A percentile compares a stretch with the other conserved stretches of the same genome.
phyloP scores from a whole-genome alignment of 1,139 yeast genomes.

The Trichomonascaceae sp. region DNA sequence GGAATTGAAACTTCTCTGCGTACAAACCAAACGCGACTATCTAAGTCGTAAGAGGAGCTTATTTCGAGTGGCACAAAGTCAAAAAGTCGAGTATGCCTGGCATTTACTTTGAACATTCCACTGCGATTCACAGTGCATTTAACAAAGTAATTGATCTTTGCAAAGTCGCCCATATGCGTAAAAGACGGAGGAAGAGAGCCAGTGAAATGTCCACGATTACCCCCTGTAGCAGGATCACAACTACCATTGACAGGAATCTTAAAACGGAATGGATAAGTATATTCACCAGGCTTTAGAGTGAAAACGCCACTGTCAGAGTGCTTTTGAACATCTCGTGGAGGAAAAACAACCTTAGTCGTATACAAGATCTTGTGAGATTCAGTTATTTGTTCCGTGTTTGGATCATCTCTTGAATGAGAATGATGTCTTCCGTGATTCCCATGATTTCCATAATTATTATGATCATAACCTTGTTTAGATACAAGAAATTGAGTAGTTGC shows the following conservation, averaged over 20 bases:
- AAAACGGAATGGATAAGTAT: conserved; percentile 53
- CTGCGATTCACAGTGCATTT: conserved; percentile 57
- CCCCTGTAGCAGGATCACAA: conserved; percentile 37
- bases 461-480: conserved; percentile 20
- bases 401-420: conserved; percentile 18
- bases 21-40: conserved; percentile 29
- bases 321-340: conserved; percentile 49
- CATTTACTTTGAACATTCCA: conserved; percentile 46
- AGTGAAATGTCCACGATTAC: background rate
- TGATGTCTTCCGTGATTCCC: conserved; percentile 9
- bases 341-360: conserved; percentile 52
- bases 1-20: conserved; percentile 23
- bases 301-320: conserved; percentile 47
- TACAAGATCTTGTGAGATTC: conserved; percentile 56
- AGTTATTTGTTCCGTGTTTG: conserved; percentile 19
- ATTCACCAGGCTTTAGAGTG: conserved; percentile 56
- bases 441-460: background rate
- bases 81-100: conserved; percentile 47
- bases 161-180: conserved; percentile 42
- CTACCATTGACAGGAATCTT: conserved; percentile 46
- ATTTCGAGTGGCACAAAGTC: conserved; percentile 50
- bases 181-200: conserved; percentile 50
- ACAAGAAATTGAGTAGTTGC: conserved; percentile 36
- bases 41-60: conserved; percentile 21
- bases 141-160: conserved; percentile 46